Evolutionary conservation across 2,329 filamentous ascomycete genomes (phyloP), one percentile per base, ranked within the genome.

Genomic region (Fusarium luffae): DNA sequence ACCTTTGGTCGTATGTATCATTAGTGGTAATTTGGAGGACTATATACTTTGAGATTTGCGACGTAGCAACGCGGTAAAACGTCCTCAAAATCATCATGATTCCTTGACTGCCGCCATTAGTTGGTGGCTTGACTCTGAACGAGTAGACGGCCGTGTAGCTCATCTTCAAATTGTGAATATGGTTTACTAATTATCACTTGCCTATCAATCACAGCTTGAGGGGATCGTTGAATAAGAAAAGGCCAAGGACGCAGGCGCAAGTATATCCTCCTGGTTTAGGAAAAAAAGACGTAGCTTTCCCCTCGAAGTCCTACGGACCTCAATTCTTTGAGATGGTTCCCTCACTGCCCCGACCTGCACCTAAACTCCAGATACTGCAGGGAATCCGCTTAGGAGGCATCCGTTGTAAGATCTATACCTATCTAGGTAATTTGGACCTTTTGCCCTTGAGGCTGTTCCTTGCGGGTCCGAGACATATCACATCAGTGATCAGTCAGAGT

Each of bases 1-100:
- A 43, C 19, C 41, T 23, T 23, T 47, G 25, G 23, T 28, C 41
- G 41, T 43, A 43, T 27, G 25, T 25, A 10, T 8, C 25, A 25
- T 6, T 2, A 9, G 2, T 25, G 2, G 25, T 25, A 9, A 27
- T 27, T 3, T 4, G 1, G 9, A 27, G 8, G 9, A 0, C 3
- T 10, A 27, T 27, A 27, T 27, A 27, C 25, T 27, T 23, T 23
- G 21, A 21, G 21, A 21, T 23, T 23, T 23, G 21, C 21, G 4
- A 23, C 21, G 21, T 23, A 21, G 21, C 21, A 21, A 21, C 21
- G 21, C 21, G 21, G 21, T 21, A 21, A 25, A 25, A 25, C 7
- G 23, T 25, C 23, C 23, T 25, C 23, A 5, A 25, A 25, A 5
- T 25, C 23, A 25, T 7, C 23, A 25, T 25, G 7, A 25, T 25